Evolutionary conservation across 805 yeast genomes (phyloP).

Genomic region (Hyphopichia homilentoma): DNA sequence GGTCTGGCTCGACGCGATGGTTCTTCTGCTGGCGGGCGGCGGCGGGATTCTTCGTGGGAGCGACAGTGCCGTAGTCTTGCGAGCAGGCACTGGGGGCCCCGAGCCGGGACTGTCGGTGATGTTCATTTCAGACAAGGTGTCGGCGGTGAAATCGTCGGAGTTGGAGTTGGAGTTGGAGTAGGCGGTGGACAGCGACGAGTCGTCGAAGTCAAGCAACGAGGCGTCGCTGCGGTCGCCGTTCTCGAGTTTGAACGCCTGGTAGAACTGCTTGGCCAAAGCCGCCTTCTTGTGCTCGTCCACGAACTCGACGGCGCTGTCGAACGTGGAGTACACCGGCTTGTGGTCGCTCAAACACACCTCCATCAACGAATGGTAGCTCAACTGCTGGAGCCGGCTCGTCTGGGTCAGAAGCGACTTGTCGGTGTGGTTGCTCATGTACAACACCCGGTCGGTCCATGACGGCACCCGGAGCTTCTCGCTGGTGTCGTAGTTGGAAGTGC

Average conservation of each 20-base stretch:
- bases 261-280: slow-evolving; percentile 23
- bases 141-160: slow-evolving; percentile 18
- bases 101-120: slow-evolving; percentile 25
- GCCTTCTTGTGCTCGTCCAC: slow-evolving; percentile 46
- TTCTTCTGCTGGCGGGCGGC: slow-evolving; percentile 21
- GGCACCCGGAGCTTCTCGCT: slow-evolving; percentile 93
- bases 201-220: slow-evolving; percentile 4
- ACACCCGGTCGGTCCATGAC: slow-evolving; percentile 92
- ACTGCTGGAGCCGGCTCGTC: slow-evolving; percentile 59
- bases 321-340: slow-evolving; percentile 86
- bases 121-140: slow-evolving; percentile 32
- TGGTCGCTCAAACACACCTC: slow-evolving; percentile 75
- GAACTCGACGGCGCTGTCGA: slow-evolving; percentile 59
- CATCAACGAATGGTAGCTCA: slow-evolving; percentile 65
- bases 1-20: slow-evolving; percentile 7
- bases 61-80: slow-evolving; percentile 8
- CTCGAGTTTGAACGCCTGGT: slow-evolving; percentile 26
- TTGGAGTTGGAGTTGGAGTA: slow-evolving; percentile 1
- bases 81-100: slow-evolving; percentile 20
- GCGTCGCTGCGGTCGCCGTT: slow-evolving; percentile 17
- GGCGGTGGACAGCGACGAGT: slow-evolving; percentile 3
- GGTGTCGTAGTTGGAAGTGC: slow-evolving; percentile 75
- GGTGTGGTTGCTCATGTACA: slow-evolving; percentile 49
- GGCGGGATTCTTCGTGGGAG: slow-evolving; percentile 28
- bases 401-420: too few species aligned